Conservation (phyloP, 1,139 yeast genomes). For the Hyphopichia burtonii region DNA sequence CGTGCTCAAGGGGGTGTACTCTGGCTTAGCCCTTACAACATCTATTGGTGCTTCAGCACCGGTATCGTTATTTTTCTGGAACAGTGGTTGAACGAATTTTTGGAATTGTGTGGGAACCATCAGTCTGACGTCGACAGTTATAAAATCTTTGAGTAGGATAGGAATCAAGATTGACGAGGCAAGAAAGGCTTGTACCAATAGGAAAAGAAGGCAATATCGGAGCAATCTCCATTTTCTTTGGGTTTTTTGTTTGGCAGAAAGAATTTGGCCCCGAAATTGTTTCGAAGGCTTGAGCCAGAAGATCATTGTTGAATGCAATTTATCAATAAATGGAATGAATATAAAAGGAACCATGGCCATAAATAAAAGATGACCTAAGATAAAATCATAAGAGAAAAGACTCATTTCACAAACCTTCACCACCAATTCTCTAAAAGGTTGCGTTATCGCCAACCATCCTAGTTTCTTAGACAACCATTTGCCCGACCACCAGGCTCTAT, state of each 20-base stretch:
- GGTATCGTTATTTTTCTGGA: constrained; percentile 61
- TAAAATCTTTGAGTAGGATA: constrained; percentile 24
- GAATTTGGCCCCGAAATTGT: constrained; percentile 25
- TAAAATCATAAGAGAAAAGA: constrained; percentile 68
- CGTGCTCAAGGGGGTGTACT: constrained; percentile 7
- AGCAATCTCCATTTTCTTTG: constrained; percentile 15
- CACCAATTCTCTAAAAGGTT: constrained; percentile 65
- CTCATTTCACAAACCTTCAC: constrained; percentile 71
- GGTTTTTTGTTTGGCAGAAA: constrained; percentile 19
- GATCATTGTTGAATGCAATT: constrained; percentile 33
- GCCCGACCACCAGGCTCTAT: constrained; percentile 87
- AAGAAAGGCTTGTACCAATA: constrained; percentile 14
- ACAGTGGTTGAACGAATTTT: constrained; percentile 54
- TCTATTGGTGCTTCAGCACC: constrained; percentile 38
- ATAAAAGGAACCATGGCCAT: constrained; percentile 62
- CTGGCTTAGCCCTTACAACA: constrained; percentile 19
- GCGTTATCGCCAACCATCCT: constrained; percentile 59
- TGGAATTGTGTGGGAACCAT: constrained; percentile 17
- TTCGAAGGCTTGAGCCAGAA: constrained; percentile 37
- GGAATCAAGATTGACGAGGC: constrained; percentile 23
- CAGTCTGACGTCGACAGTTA: constrained; percentile 15
- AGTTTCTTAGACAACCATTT: constrained; percentile 63
- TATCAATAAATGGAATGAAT: constrained; percentile 60
- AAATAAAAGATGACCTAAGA: constrained; percentile 63
- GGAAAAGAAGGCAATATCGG: constrained; percentile 22